A percentile compares a stretch with the other conserved stretches of the same genome.
These are phyloP conservation scores for Musa acuminata DNA, from an alignment of 176 grass and related monocot species.

Conservation along the genomic window DNA sequence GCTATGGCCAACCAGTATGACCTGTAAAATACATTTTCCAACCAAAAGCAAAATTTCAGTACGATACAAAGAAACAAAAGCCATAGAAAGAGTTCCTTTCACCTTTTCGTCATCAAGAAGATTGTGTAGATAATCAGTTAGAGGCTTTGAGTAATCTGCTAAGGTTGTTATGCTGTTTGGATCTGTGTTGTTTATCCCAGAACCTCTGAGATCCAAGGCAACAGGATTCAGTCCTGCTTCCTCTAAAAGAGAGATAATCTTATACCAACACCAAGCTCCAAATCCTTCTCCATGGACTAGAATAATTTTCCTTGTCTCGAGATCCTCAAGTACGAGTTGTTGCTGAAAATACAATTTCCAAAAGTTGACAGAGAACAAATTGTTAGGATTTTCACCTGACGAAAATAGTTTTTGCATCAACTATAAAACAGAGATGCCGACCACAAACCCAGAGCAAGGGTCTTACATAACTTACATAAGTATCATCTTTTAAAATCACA, in stretches of 20 bases:
- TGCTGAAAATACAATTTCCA: slow-evolving; percentile 32
- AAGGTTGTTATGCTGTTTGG: slow-evolving; percentile 71
- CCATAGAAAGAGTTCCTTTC: not conserved
- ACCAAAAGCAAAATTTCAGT: not conserved
- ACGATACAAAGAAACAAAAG: not conserved
- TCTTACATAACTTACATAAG: too few species aligned
- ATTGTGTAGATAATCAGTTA: slow-evolving; percentile 57
- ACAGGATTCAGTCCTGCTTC: slow-evolving; percentile 75
- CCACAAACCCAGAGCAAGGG: not conserved
- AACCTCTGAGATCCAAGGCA: slow-evolving; percentile 73
- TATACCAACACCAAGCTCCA: slow-evolving; percentile 99
- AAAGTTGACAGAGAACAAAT: not conserved
- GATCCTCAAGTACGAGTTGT: slow-evolving; percentile 56
- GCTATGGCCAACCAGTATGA: slow-evolving; percentile 89
- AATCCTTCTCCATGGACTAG: slow-evolving; percentile 97
- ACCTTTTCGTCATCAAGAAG: slow-evolving; percentile 47
- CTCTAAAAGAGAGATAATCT: slow-evolving; percentile 84
- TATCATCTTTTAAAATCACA: too few species aligned
- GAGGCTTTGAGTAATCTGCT: slow-evolving; percentile 77
- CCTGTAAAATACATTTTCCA: slow-evolving; percentile 28
- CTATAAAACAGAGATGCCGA: not conserved
- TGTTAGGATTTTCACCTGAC: not conserved
- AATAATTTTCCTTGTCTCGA: slow-evolving; percentile 90
- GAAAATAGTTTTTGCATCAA: not conserved
- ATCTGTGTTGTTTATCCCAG: slow-evolving; percentile 79